These are phyloP conservation scores for Petunia secreta DNA, from an alignment of 257 asterid species.

Conservation along the genomic window DNA sequence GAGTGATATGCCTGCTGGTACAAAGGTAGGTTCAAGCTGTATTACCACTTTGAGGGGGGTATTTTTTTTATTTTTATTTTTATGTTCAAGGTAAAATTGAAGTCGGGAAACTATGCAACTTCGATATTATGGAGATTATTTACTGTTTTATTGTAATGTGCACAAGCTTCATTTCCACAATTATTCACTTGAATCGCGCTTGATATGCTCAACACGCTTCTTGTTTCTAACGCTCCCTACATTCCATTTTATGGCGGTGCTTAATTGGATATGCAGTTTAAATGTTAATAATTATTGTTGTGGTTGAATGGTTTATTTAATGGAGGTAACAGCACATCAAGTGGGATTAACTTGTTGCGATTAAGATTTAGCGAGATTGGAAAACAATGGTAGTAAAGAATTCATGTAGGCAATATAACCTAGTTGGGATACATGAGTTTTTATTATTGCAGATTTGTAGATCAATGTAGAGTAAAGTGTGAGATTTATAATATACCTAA, in stretches of 20 bases:
- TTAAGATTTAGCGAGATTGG: not conserved
- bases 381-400: not conserved
- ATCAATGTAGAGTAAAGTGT: not conserved
- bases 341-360: not conserved
- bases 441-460: not conserved
- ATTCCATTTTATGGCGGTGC: not conserved
- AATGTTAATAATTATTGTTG: not conserved
- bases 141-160: not conserved
- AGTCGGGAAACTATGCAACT: conserved; percentile 12
- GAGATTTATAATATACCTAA: not conserved
- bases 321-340: not conserved
- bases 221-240: not conserved
- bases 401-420: not conserved
- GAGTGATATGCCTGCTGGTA: conserved; percentile 96
- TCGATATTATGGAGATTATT: not conserved
- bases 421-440: not conserved
- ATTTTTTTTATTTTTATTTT: not conserved
- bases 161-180: not conserved
- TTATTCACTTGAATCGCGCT: not conserved
- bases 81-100: not conserved
- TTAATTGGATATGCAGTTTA: not conserved
- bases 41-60: not conserved
- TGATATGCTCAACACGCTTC: not conserved
- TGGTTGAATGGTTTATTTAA: not conserved
- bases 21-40: conserved; percentile 58